A percentile compares a stretch with the other conserved stretches of the same genome.
These are phyloP conservation scores for Pseudogymnoascus pannorum DNA, from an alignment of 2,329 filamentous ascomycete genomes.

Conservation along the genomic window DNA sequence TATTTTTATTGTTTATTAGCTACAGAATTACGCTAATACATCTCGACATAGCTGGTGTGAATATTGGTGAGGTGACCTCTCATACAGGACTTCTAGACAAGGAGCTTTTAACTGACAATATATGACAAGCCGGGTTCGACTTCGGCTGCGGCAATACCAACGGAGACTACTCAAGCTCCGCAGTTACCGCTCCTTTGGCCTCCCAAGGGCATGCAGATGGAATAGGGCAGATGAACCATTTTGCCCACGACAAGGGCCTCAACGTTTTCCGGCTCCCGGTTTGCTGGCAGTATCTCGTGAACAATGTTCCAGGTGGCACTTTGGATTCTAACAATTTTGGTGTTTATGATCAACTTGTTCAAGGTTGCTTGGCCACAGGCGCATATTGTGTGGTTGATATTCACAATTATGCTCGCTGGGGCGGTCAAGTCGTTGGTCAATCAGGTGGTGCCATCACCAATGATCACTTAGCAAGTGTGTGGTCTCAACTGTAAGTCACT, in stretches of 20 bases:
- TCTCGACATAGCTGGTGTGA: neutral
- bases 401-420: slow-evolving; percentile 53
- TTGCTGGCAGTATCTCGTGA: slow-evolving; percentile 52
- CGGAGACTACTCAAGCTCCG: slow-evolving; percentile 17
- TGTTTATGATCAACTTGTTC: slow-evolving; percentile 48
- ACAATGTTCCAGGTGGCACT: slow-evolving; percentile 39
- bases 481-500: slow-evolving; percentile 40
- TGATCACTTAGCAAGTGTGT: slow-evolving; percentile 50
- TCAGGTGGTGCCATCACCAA: slow-evolving; percentile 48
- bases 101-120: neutral
- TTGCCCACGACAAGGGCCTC: slow-evolving; percentile 43
- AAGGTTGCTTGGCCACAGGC: slow-evolving; percentile 48
- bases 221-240: slow-evolving; percentile 37
- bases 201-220: slow-evolving; percentile 19
- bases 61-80: neutral
- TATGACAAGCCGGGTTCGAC: slow-evolving; percentile 35
- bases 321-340: slow-evolving; percentile 42
- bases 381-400: slow-evolving; percentile 53
- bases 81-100: neutral
- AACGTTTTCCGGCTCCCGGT: slow-evolving; percentile 52
- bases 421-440: slow-evolving; percentile 56
- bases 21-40: neutral
- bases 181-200: slow-evolving; percentile 13
- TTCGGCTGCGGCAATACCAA: slow-evolving; percentile 38
- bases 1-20: neutral